phyloP scores from a whole-genome alignment of 768 basidiomycete species.

The Collybiopsis luxurians region DNA sequence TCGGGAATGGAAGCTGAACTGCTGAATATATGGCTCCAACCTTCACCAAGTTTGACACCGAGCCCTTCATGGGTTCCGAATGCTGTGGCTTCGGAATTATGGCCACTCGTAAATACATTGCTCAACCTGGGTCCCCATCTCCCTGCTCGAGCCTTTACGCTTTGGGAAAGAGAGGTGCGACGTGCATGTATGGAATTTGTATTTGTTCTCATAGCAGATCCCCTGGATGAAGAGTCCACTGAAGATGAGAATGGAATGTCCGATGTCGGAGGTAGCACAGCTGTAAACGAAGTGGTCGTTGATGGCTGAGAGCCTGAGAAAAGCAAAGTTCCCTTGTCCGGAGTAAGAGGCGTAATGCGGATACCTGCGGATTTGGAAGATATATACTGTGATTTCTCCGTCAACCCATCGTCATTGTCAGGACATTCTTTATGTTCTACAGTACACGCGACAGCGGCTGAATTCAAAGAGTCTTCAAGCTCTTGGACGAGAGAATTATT shows the following conservation, averaged over 20 bases:
- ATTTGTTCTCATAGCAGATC: background rate
- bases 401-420: background rate
- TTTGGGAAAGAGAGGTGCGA: background rate
- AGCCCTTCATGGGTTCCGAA: no score
- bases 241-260: background rate
- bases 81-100: background rate
- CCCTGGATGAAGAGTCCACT: background rate
- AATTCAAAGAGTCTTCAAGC: background rate
- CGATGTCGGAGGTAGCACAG: background rate
- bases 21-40: no score
- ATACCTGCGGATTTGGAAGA: background rate
- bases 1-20: no score
- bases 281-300: background rate
- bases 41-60: no score
- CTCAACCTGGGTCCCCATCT: conserved; percentile 1
- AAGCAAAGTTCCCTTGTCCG: background rate
- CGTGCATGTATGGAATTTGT: background rate
- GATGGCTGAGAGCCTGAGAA: background rate
- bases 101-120: background rate
- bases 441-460: background rate
- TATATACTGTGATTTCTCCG: background rate
- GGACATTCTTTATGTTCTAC: background rate
- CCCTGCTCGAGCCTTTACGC: background rate
- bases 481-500: background rate
- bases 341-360: background rate